These are phyloP conservation scores for Tulasnella sp. DNA, from an alignment of 768 basidiomycete genomes.

Conservation along the genomic window DNA sequence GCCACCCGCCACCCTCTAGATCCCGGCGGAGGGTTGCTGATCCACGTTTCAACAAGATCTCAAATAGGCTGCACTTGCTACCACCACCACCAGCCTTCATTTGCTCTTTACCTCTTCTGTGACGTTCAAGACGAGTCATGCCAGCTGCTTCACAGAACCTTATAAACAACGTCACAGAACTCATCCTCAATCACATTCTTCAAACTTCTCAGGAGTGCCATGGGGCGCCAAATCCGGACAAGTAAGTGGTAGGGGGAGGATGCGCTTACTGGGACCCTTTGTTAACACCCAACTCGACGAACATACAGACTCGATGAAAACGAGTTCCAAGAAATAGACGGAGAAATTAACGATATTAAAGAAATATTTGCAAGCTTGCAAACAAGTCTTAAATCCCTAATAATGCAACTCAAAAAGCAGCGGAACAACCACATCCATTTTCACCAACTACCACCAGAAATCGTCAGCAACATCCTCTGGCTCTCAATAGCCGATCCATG, in stretches of 20 bases:
- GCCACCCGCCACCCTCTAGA: too few relatives aligned
- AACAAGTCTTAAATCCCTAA: background rate
- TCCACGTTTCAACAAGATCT: too few relatives aligned
- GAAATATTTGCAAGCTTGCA: background rate
- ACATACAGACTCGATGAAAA: background rate
- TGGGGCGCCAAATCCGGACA: background rate
- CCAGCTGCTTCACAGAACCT: background rate
- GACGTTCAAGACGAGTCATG: background rate
- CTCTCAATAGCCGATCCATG: background rate
- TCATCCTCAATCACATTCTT: background rate
- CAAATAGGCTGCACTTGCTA: too few relatives aligned
- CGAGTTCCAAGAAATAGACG: background rate
- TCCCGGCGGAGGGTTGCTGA: too few relatives aligned
- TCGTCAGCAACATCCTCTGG: background rate
- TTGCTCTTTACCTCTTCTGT: too few relatives aligned
- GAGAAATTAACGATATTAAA: background rate
- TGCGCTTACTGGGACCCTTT: too few relatives aligned
- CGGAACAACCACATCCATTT: background rate
- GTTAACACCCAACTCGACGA: background rate
- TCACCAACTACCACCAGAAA: background rate
- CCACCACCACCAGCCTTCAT: too few relatives aligned
- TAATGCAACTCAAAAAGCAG: background rate
- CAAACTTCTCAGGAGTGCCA: background rate
- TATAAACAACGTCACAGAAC: background rate
- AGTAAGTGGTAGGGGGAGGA: background rate